Conservation (phyloP, 202 grass and related monocot species). For the Panicum virgatum region DNA sequence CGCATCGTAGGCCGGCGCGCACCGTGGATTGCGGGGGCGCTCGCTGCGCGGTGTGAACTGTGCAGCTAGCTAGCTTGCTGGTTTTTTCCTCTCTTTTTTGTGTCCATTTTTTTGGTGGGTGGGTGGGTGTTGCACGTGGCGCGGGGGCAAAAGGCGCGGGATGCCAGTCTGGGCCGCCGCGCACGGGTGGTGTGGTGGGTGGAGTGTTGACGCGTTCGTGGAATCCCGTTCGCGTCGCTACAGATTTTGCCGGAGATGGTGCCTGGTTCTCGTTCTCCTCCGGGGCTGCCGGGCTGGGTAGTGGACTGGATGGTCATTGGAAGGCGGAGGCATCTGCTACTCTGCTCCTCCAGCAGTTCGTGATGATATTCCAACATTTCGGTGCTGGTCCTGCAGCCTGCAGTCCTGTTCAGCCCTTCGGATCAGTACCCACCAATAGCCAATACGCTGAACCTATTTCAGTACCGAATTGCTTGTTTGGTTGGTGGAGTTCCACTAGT, state of each 20-base stretch:
- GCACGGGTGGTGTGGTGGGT: conserved; percentile 37
- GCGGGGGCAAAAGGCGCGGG: conserved; percentile 17
- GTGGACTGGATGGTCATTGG: no score
- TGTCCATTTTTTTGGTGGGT: conserved; percentile 1
- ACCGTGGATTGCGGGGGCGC: background rate
- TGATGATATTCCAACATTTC: background rate
- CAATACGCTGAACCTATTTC: background rate
- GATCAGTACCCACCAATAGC: background rate
- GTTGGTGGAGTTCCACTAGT: background rate
- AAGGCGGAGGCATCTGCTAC: no score
- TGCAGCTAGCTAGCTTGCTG: conserved; percentile 7
- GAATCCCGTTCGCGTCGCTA: background rate
- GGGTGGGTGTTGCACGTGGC: conserved; percentile 35
- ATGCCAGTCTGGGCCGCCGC: conserved; percentile 54
- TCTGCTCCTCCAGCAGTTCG: background rate
- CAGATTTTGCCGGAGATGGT: background rate
- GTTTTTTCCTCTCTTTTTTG: background rate
- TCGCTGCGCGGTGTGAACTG: conserved; percentile 43
- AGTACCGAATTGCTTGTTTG: background rate
- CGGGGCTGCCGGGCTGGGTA: no score
- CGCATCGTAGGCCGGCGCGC: background rate
- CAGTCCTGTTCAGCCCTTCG: background rate
- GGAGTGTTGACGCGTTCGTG: conserved; percentile 1
- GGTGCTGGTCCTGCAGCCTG: background rate
- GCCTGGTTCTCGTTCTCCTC: background rate